Conservation (phyloP, 768 basidiomycete species). For the Termitomyces titanicus region DNA sequence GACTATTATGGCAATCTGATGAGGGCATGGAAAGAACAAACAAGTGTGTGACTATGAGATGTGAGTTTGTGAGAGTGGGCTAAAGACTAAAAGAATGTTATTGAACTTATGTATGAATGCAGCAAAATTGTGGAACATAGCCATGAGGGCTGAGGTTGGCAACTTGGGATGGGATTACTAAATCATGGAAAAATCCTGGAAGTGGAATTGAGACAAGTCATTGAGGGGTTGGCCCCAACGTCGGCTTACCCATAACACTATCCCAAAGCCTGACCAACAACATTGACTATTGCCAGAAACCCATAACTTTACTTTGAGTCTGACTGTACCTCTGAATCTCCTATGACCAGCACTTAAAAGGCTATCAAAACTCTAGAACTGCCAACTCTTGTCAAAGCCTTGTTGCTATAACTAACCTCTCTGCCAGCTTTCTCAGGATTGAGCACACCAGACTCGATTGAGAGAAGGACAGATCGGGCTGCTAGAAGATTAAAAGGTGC, state of each 20-base stretch:
- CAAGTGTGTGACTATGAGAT: constrained; percentile 7
- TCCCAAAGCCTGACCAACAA: constrained; percentile 40
- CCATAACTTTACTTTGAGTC: constrained; percentile 58
- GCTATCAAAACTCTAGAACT: constrained; percentile 91
- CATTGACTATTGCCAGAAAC: constrained; percentile 58
- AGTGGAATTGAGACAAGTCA: not conserved
- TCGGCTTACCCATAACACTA: not conserved
- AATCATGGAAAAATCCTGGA: not conserved
- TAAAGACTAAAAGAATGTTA: not conserved
- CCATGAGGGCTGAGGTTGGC: constrained; percentile 1
- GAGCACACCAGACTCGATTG: constrained; percentile 86
- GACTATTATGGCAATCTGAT: constrained; percentile 21
- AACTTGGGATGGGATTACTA: not conserved
- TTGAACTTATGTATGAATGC: constrained; percentile 8
- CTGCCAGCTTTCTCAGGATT: constrained; percentile 95
- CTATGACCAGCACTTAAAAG: constrained; percentile 63
- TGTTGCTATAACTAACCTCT: constrained; percentile 95
- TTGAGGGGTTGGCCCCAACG: not conserved
- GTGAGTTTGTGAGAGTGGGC: constrained; percentile 1
- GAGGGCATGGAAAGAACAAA: constrained; percentile 6
- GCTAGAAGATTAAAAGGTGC: constrained; percentile 89
- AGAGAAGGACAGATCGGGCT: constrained; percentile 82
- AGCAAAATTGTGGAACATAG: constrained; percentile 2
- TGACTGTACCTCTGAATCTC: constrained; percentile 57
- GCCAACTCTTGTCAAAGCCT: constrained; percentile 85